These are phyloP conservation scores for Helotiales sp. DNA, from an alignment of 2,329 filamentous ascomycete genomes.

Conservation along the genomic window DNA sequence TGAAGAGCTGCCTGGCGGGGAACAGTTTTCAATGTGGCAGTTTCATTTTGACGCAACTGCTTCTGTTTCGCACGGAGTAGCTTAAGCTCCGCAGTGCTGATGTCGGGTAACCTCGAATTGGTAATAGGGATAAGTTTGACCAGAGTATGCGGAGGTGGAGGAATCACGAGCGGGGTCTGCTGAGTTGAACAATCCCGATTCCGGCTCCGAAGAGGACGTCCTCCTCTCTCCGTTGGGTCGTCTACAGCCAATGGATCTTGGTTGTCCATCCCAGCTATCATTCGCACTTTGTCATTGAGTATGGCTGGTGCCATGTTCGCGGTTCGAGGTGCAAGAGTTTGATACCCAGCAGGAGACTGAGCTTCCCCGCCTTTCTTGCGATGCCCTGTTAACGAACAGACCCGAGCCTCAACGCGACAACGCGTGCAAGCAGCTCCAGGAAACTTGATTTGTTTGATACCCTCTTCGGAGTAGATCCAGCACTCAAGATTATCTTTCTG, in stretches of 20 bases:
- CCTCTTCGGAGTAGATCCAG: neutral
- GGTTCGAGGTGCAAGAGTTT: too few species aligned
- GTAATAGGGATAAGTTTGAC: neutral
- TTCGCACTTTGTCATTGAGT: too few species aligned
- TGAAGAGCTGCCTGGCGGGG: neutral
- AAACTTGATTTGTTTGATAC: neutral
- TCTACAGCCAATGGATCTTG: too few species aligned
- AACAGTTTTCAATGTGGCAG: neutral
- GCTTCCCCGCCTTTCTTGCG: neutral
- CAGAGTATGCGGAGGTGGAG: neutral
- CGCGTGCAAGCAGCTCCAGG: neutral
- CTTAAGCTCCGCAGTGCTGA: constrained; percentile 1
- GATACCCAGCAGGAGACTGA: neutral
- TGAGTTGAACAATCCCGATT: neutral
- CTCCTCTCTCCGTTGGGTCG: too few species aligned
- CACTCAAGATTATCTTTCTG: neutral
- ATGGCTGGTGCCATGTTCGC: too few species aligned
- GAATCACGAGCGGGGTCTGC: neutral
- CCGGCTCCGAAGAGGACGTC: too few species aligned
- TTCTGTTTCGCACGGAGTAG: constrained; percentile 14
- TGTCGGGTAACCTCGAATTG: constrained; percentile 1
- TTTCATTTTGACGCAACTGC: neutral
- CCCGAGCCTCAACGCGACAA: neutral
- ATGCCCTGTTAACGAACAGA: neutral
- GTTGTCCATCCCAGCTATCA: too few species aligned